Evolutionary conservation across 2,329 filamentous ascomycete genomes (phyloP), one percentile per base, ranked within the genome.

Genomic region (Talaromyces sp.): DNA sequence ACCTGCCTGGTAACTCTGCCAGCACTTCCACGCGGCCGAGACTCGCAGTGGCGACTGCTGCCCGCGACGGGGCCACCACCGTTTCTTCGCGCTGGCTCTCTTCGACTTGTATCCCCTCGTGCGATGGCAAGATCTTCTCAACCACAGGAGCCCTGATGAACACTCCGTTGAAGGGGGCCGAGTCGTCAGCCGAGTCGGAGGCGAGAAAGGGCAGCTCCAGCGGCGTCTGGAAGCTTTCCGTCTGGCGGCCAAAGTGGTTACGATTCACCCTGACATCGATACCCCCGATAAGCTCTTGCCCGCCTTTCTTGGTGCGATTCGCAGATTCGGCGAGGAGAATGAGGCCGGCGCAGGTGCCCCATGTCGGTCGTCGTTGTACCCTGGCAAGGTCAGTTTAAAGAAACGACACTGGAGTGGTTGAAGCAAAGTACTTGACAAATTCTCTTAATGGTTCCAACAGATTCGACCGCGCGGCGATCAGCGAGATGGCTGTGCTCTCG

Each of bases 81-180:
- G 81, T 85, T 30, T 80, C 81, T 1, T 81, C 78, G 42, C 73
- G 70, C 42, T 71, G 65, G 17, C 76, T 73, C 67, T 86, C 82
- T 36, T 75, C 79, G 2, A 71, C 70, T 67, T 86, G 84, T n/a
- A 82, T 75, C 2, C 82, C 82, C 15, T 77, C 69, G 13, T 73
- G 72, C 57, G 79, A 75, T 6, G 78, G 83, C 28, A 96, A 76
- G 1, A 98, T 78, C 71, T 88, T 88, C 74, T 98, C 93, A 1
- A 99, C 93, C 0, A 98, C 89, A 0, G 95, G 95, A 0, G 95
- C 95, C 9, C 95, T 85, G 69, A 99, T 99, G 75, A 99, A 99
- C 33, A 98, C 89, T 1, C 88, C 91, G 2, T 86, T 85, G 72
- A 96, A 98, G 0, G 85, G 83, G 13, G 66, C 22, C 13, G 57